phyloP scores from a whole-genome alignment of 1,284 basidiomycete genomes.

The Apiotrichum akiyoshidainum region DNA sequence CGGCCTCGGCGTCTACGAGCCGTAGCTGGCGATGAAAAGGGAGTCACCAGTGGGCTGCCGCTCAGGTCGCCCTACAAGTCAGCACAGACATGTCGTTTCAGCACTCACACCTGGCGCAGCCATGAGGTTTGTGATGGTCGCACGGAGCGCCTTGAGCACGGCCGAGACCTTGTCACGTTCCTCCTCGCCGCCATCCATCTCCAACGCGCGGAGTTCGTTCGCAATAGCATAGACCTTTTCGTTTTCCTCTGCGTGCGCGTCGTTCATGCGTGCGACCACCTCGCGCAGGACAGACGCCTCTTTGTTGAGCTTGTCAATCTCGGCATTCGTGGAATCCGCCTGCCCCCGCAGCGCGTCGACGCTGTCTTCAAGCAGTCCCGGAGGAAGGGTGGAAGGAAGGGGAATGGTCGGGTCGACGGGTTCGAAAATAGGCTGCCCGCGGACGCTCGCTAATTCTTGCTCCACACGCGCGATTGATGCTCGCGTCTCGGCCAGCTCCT shows the following conservation, averaged over 20 bases:
- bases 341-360: slow-evolving; percentile 11
- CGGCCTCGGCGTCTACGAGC: slow-evolving; percentile 34
- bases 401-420: background rate
- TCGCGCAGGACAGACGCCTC: slow-evolving; percentile 20
- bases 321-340: slow-evolving; percentile 2
- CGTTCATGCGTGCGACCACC: slow-evolving; percentile 23
- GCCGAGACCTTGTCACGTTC: slow-evolving; percentile 29
- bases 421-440: slow-evolving; percentile 9
- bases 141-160: slow-evolving; percentile 25
- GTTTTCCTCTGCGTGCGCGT: slow-evolving; percentile 30
- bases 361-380: slow-evolving; percentile 1
- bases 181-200: slow-evolving; percentile 21
- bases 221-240: slow-evolving; percentile 25
- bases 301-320: slow-evolving; percentile 15
- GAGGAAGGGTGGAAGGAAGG: slow-evolving; percentile 8
- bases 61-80: slow-evolving; percentile 3
- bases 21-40: slow-evolving; percentile 40
- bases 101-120: slow-evolving; percentile 13
- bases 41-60: slow-evolving; percentile 8
- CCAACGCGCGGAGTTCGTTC: slow-evolving; percentile 25
- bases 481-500: slow-evolving; percentile 38
- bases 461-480: slow-evolving; percentile 32
- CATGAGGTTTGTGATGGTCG: slow-evolving; percentile 15
- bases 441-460: slow-evolving; percentile 21
- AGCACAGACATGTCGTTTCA: background rate